These are phyloP conservation scores for Sarocladium brachiariae DNA, from an alignment of 2,329 filamentous ascomycete genomes.

Conservation along the genomic window DNA sequence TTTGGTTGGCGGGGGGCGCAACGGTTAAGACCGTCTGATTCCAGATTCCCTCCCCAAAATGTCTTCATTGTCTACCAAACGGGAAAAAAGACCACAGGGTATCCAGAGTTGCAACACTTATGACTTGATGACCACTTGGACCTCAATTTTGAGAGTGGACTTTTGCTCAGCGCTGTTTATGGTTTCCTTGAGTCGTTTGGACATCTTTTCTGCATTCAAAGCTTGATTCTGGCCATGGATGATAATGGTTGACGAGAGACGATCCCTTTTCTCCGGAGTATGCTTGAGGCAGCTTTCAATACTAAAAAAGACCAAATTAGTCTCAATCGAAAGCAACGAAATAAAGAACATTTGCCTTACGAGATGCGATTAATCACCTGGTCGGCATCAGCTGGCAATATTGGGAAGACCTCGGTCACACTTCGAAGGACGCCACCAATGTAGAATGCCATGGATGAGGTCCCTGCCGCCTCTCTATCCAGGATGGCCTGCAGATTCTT, in stretches of 20 bases:
- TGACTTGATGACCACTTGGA: constrained; percentile 12
- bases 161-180: constrained; percentile 28
- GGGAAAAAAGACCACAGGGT: no score
- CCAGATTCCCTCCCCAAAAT: no score
- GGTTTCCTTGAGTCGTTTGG: constrained; percentile 25
- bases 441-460: constrained; percentile 47
- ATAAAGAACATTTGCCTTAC: constrained; percentile 25
- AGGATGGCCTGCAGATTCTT: constrained; percentile 36
- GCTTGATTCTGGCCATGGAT: constrained; percentile 24
- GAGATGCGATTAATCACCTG: constrained; percentile 29
- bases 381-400: constrained; percentile 29
- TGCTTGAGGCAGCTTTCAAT: constrained; percentile 13
- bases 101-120: constrained; percentile 6
- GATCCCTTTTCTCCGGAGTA: constrained; percentile 27
- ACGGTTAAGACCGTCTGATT: no score
- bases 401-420: constrained; percentile 35
- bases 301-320: neutral
- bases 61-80: no score
- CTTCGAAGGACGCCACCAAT: constrained; percentile 40
- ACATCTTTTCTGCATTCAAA: constrained; percentile 26
- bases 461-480: constrained; percentile 27
- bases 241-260: constrained; percentile 29
- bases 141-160: constrained; percentile 23
- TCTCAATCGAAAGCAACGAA: neutral
- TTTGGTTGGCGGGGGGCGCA: no score